A percentile compares a stretch with the other conserved stretches of the same genome.
These are phyloP conservation scores for Oxytropis ochrocephala DNA, from an alignment of 306 rosid species.

Conservation along the genomic window DNA sequence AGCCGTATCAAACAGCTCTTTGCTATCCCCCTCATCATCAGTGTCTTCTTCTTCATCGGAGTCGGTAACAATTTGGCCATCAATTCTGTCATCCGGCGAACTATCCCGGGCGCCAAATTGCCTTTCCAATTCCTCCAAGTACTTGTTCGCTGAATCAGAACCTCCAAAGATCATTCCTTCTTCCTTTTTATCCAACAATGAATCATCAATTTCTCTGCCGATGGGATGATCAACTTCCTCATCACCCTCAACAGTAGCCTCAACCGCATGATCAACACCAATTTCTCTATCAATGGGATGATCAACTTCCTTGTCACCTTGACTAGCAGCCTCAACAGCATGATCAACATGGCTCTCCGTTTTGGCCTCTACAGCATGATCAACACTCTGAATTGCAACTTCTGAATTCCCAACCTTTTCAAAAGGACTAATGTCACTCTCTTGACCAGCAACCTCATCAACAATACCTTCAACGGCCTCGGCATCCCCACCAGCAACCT, in stretches of 20 bases:
- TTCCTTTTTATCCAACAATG: constrained; percentile 42
- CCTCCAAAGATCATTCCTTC: constrained; percentile 62
- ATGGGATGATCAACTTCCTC: constrained; percentile 23
- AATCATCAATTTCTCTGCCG: constrained; percentile 43
- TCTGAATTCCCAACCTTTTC: constrained; percentile 6
- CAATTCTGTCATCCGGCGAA: constrained; percentile 58
- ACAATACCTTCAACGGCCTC: constrained; percentile 7
- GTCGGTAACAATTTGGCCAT: constrained; percentile 86
- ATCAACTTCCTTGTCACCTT: background rate
- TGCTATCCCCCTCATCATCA: constrained; percentile 81
- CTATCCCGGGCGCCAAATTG: constrained; percentile 46
- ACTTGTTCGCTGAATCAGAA: constrained; percentile 57
- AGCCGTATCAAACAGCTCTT: constrained; percentile 88
- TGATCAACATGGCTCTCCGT: background rate
- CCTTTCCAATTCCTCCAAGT: constrained; percentile 63
- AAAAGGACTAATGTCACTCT: constrained; percentile 22
- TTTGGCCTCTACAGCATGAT: constrained; percentile 18
- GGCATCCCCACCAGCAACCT: background rate
- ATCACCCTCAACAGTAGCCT: constrained; percentile 13
- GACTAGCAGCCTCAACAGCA: constrained; percentile 18
- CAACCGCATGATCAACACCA: constrained; percentile 12
- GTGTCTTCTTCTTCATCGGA: constrained; percentile 82
- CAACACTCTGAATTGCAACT: background rate
- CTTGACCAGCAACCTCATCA: background rate
- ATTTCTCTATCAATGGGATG: constrained; percentile 13